Conservation (phyloP, 78 protist species). For the Dictyostelium firmibasis region DNA sequence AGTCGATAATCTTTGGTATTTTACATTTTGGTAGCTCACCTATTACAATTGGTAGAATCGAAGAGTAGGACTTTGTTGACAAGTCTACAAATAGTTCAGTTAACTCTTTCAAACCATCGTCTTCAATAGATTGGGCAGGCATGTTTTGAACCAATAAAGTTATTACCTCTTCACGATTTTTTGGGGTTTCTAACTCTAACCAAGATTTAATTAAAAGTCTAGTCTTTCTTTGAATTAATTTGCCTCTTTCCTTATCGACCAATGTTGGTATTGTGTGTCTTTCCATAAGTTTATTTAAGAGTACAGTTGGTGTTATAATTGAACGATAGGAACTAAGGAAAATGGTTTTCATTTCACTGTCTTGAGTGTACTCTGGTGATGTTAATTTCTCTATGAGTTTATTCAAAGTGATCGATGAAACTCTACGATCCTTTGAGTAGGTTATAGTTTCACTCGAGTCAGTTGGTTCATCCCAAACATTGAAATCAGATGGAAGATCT, state of each 20-base stretch:
- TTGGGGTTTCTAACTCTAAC: constrained; percentile 13
- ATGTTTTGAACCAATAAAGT: neutral
- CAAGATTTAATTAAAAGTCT: neutral
- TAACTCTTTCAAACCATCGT: constrained; percentile 12
- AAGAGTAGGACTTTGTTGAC: neutral
- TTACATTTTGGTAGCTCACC: neutral
- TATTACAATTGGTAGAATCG: neutral
- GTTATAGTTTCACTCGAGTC: constrained; percentile 14
- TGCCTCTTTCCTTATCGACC: neutral
- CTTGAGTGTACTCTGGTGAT: neutral
- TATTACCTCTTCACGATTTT: neutral
- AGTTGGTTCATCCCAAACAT: constrained; percentile 40
- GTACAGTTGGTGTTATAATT: neutral
- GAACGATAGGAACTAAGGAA: neutral
- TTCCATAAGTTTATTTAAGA: constrained; percentile 16
- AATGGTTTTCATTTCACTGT: neutral
- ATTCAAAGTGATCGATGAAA: neutral
- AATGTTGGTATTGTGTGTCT: constrained; percentile 8
- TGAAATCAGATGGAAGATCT: constrained; percentile 38
- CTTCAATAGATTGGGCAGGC: constrained; percentile 6
- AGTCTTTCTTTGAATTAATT: constrained; percentile 22
- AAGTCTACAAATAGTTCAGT: neutral
- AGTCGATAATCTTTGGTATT: neutral
- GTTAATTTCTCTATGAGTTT: constrained; percentile 18
- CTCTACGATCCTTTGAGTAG: neutral